Percentiles rank a stretch among this genome's conserved stretches.
Conservation (phyloP, 208 protist species). For the Blechomonas ayalai region DNA sequence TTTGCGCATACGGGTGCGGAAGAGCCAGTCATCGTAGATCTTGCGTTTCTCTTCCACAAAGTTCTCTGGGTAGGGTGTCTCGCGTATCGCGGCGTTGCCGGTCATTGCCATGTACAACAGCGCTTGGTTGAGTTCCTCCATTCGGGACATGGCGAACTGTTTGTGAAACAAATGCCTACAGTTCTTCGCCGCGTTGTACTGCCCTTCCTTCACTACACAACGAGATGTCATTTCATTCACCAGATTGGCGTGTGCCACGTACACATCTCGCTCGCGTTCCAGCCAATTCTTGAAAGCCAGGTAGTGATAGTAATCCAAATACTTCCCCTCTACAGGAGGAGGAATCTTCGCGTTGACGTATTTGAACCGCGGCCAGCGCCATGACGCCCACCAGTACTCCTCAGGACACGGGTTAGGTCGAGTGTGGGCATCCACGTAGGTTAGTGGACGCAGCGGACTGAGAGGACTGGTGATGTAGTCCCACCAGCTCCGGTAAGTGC, state of each 20-base stretch:
- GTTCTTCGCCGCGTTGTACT: constrained; percentile 88
- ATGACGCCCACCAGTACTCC: constrained; percentile 76
- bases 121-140: constrained; percentile 79
- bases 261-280: constrained; percentile 71
- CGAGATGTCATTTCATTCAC: constrained; percentile 71
- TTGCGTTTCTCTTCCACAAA: constrained; percentile 85
- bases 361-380: constrained; percentile 71
- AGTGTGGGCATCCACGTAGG: constrained; percentile 64
- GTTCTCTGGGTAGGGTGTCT: constrained; percentile 76
- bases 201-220: constrained; percentile 71
- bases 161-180: constrained; percentile 79
- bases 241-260: constrained; percentile 65
- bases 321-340: constrained; percentile 69
- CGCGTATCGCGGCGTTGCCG: constrained; percentile 74
- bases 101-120: constrained; percentile 84
- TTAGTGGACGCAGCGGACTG: constrained; percentile 43
- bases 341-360: constrained; percentile 84
- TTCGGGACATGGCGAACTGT: constrained; percentile 72
- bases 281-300: constrained; percentile 78
- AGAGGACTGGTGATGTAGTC: constrained; percentile 60
- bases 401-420: constrained; percentile 77
- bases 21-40: constrained; percentile 85
- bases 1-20: constrained; percentile 76
- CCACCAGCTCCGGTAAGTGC: constrained; percentile 41
- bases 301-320: constrained; percentile 84